A percentile compares a stretch with the other conserved stretches of the same genome.
Evolutionary conservation across 2,329 filamentous ascomycete species (phyloP).

Genomic region (Curvularia eragrostidis): DNA sequence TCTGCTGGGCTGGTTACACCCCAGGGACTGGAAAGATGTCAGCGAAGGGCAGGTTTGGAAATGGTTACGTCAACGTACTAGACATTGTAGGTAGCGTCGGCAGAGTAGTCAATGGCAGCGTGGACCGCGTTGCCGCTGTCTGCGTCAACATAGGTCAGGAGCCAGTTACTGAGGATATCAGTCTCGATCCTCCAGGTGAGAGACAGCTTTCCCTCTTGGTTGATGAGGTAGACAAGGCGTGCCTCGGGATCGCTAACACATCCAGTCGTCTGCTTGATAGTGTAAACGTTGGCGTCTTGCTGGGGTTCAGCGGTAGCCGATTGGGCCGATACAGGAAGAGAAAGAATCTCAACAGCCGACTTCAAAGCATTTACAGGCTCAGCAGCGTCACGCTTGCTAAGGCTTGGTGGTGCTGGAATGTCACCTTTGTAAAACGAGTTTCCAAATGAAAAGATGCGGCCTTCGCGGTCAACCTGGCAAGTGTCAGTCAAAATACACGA

Average conservation of each 20-base stretch:
- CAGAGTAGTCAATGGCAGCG: constrained; percentile 64
- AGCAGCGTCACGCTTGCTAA: constrained; percentile 53
- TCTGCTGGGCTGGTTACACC: constrained; percentile 62
- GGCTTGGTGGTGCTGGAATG: constrained; percentile 47
- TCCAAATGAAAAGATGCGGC: constrained; percentile 64
- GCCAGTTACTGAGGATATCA: constrained; percentile 63
- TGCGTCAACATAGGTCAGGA: constrained; percentile 65
- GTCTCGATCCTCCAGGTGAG: constrained; percentile 67
- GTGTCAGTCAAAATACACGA: constrained; percentile 1
- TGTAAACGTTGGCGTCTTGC: constrained; percentile 49
- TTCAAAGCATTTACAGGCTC: constrained; percentile 56
- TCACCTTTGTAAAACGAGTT: constrained; percentile 58
- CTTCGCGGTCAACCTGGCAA: constrained; percentile 58
- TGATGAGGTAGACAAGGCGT: constrained; percentile 62
- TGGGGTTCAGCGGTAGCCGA: constrained; percentile 51
- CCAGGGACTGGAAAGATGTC: constrained; percentile 50
- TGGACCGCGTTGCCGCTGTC: constrained; percentile 56
- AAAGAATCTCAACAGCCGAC: constrained; percentile 50
- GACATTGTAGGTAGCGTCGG: constrained; percentile 63
- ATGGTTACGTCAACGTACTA: constrained; percentile 49
- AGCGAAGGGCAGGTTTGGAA: not conserved
- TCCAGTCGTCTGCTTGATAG: constrained; percentile 58
- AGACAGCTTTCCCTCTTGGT: constrained; percentile 55
- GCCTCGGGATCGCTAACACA: constrained; percentile 62
- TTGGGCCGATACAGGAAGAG: constrained; percentile 53